Evolutionary conservation across 2,329 filamentous ascomycete genomes (phyloP).

Genomic region (Epichloe sibirici): DNA sequence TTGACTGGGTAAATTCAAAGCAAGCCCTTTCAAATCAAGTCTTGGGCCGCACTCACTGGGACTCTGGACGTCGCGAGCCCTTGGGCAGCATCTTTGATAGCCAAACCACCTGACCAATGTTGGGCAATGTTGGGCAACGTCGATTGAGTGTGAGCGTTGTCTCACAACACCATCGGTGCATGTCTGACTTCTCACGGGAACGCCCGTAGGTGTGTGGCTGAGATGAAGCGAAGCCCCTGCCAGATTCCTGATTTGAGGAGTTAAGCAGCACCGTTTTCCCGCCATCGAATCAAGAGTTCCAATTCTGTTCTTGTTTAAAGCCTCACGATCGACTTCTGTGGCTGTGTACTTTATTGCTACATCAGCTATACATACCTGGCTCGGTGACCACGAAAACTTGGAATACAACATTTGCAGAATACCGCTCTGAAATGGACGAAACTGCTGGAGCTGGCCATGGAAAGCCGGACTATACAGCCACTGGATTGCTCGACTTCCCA

Average conservation of each 20-base stretch:
- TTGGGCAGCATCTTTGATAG: neutral
- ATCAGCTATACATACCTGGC: too few species aligned
- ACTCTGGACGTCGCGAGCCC: neutral
- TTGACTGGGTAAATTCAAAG: neutral
- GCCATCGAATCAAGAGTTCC: neutral
- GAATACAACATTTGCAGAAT: too few species aligned
- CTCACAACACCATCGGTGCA: neutral
- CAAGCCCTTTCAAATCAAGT: neutral
- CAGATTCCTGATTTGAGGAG: neutral
- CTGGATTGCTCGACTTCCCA: too few species aligned
- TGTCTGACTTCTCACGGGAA: neutral
- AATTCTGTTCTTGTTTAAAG: neutral
- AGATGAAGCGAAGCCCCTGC: neutral
- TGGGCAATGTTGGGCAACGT: neutral
- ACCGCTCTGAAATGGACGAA: too few species aligned
- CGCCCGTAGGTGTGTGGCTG: neutral
- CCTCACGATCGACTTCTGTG: neutral
- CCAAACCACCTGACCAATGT: neutral
- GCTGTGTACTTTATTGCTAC: neutral
- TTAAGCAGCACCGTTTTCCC: too few species aligned
- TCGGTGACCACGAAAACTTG: too few species aligned
- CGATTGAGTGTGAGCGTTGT: neutral
- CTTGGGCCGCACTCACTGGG: neutral
- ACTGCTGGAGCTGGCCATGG: too few species aligned
- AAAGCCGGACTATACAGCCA: too few species aligned